A percentile compares a stretch with the other conserved stretches of the same genome.
These are phyloP conservation scores for Alternaria tenuissima DNA, from an alignment of 2,329 filamentous ascomycete species.

Conservation along the genomic window DNA sequence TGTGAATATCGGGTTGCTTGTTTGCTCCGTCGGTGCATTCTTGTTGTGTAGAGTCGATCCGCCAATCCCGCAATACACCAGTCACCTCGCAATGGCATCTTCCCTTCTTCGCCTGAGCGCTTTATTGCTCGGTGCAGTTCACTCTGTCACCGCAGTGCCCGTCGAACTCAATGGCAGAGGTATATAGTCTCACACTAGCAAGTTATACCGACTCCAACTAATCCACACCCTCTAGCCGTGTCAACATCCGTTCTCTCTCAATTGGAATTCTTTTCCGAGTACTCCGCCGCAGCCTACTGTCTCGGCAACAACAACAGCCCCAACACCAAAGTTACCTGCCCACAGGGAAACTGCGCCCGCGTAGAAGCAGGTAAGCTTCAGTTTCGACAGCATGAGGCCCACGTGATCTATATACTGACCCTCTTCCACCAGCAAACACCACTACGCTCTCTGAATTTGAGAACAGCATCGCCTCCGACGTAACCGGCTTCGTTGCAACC, in stretches of 20 bases:
- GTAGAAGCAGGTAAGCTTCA: slow-evolving; percentile 49
- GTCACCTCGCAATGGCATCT: slow-evolving; percentile 18
- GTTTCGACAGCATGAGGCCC: accelerated
- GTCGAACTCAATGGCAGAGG: slow-evolving; percentile 40
- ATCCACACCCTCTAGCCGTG: slow-evolving; percentile 39
- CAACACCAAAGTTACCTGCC: slow-evolving; percentile 56
- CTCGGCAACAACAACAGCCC: slow-evolving; percentile 57
- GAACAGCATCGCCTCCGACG: slow-evolving; percentile 53
- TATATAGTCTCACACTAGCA: slow-evolving; percentile 15
- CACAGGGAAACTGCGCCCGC: slow-evolving; percentile 56
- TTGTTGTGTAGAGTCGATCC: background rate
- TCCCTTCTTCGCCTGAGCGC: slow-evolving; percentile 28
- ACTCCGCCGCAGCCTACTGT: slow-evolving; percentile 64
- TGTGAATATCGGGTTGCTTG: background rate
- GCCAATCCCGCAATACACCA: background rate
- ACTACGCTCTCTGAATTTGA: slow-evolving; percentile 59
- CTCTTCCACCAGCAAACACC: slow-evolving; percentile 47
- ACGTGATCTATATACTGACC: background rate
- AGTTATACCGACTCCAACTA: background rate
- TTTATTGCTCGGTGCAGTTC: slow-evolving; percentile 29
- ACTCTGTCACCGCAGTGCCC: slow-evolving; percentile 36
- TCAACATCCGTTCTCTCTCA: slow-evolving; percentile 52
- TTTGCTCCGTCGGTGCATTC: background rate
- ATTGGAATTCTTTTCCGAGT: slow-evolving; percentile 60
- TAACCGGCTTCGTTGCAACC: slow-evolving; percentile 58